Percentiles rank a stretch among this genome's conserved stretches.
Evolutionary conservation across 768 basidiomycete genomes (phyloP).

Genomic region (Collybia sordida): DNA sequence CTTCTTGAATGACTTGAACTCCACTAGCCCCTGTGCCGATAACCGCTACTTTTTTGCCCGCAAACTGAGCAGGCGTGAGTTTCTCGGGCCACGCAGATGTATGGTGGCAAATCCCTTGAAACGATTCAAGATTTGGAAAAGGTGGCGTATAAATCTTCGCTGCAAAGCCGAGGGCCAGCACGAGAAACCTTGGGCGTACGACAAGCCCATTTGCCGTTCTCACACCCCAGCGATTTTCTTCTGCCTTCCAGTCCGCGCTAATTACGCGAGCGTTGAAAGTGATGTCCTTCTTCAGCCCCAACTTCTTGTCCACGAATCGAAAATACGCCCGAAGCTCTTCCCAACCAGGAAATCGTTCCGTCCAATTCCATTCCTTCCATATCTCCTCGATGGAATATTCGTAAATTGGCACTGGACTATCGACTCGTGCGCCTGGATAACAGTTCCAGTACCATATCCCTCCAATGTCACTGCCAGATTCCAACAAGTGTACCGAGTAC

Average conservation of each 20-base stretch:
- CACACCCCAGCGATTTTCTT: conserved; percentile 11
- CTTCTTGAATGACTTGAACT: conserved; percentile 15
- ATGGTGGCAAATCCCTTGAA: conserved; percentile 14
- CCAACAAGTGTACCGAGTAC: conserved; percentile 1
- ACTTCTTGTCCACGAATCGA: conserved; percentile 6
- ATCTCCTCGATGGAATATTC: neutral
- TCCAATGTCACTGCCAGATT: conserved; percentile 10
- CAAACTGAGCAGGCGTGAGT: conserved; percentile 3
- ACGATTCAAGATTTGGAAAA: conserved; percentile 10
- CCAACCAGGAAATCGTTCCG: neutral
- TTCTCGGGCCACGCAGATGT: conserved; percentile 13
- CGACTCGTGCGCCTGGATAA: conserved; percentile 13
- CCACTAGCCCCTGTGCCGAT: conserved; percentile 18
- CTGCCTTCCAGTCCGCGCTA: conserved; percentile 9
- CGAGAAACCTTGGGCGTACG: conserved; percentile 11
- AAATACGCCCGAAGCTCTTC: neutral
- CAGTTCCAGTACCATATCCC: conserved; percentile 18
- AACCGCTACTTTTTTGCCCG: conserved; percentile 17
- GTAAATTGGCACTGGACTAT: neutral
- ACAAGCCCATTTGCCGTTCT: conserved; percentile 4
- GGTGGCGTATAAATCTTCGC: conserved; percentile 10
- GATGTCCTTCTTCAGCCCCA: conserved; percentile 12
- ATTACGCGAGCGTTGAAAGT: conserved; percentile 13
- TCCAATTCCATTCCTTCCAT: neutral
- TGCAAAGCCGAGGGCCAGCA: conserved; percentile 12